Percentiles rank a stretch among this genome's conserved stretches.
These are phyloP conservation scores for Tremella fuciformis DNA, from an alignment of 768 basidiomycete species.

Conservation along the genomic window DNA sequence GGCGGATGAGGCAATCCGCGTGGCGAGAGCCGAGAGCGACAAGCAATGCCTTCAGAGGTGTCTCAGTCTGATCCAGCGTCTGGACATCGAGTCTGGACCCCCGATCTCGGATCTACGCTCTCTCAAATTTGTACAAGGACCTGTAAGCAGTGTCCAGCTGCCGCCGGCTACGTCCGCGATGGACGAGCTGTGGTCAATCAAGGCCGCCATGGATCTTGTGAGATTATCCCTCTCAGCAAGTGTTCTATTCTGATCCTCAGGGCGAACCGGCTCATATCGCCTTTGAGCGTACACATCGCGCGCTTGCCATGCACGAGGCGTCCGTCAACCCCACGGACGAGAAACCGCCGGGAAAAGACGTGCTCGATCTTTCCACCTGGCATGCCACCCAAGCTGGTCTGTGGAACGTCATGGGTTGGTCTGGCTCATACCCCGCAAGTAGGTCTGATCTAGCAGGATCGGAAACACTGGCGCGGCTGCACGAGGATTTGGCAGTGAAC, in stretches of 20 bases:
- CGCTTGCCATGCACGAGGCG: conserved; percentile 26
- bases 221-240: conserved; percentile 2
- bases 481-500: conserved; percentile 40
- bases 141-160: conserved; percentile 29
- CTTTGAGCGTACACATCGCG: conserved; percentile 33
- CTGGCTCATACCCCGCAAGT: too few species aligned
- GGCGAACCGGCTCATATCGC: conserved; percentile 46
- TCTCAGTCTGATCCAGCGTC: conserved; percentile 21
- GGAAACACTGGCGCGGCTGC: conserved; percentile 25
- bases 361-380: conserved; percentile 29
- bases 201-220: conserved; percentile 45
- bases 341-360: conserved; percentile 14
- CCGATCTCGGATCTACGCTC: conserved; percentile 7
- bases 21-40: conserved; percentile 49
- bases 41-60: conserved; percentile 46
- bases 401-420: conserved; percentile 43
- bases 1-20: conserved; percentile 48
- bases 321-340: conserved; percentile 16
- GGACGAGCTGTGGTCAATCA: conserved; percentile 46
- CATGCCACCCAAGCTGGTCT: conserved; percentile 42
- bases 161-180: conserved; percentile 29
- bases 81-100: conserved; percentile 6
- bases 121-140: conserved; percentile 15
- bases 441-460: conserved; percentile 20
- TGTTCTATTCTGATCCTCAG: conserved; percentile 14